Evolutionary conservation across 2,329 filamentous ascomycete genomes (phyloP).

Genomic region (Ophiostoma pallidulum): DNA sequence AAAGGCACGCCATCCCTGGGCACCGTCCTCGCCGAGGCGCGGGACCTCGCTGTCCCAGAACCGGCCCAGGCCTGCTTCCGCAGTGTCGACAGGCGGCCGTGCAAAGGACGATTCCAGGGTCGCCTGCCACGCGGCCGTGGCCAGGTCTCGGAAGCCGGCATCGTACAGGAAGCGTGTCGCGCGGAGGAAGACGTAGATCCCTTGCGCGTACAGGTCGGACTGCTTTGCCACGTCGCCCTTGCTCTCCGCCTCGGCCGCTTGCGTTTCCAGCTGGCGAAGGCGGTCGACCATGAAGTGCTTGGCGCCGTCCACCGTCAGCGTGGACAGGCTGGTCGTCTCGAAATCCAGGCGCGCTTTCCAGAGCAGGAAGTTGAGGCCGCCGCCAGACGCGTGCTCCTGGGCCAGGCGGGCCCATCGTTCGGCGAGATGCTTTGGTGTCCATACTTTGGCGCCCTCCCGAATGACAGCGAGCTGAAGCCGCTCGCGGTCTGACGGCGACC

Average conservation of each 20-base stretch:
- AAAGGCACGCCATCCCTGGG: constrained; percentile 61
- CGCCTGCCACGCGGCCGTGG: constrained; percentile 75
- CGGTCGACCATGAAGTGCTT: constrained; percentile 51
- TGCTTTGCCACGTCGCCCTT: background rate
- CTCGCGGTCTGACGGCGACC: constrained; percentile 39
- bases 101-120: constrained; percentile 63
- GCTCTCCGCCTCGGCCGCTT: constrained; percentile 7
- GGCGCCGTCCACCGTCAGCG: constrained; percentile 59
- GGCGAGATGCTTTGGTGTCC: constrained; percentile 53
- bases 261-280: constrained; percentile 30
- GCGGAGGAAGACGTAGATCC: constrained; percentile 64
- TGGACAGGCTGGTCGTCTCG: constrained; percentile 56
- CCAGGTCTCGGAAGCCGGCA: constrained; percentile 67
- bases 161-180: constrained; percentile 66
- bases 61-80: constrained; percentile 25
- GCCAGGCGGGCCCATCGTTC: constrained; percentile 49
- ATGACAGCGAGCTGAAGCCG: constrained; percentile 59
- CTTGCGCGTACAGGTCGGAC: constrained; percentile 25
- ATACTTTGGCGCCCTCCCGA: constrained; percentile 63
- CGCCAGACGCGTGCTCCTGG: constrained; percentile 28
- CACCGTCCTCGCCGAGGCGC: constrained; percentile 64
- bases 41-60: constrained; percentile 85
- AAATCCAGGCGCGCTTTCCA: constrained; percentile 70
- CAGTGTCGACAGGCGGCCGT: constrained; percentile 30
- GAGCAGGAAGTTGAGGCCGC: constrained; percentile 49